Base-by-base conservation (phyloP, 805 yeast species). In the Monosporozyma siamensis region DNA sequence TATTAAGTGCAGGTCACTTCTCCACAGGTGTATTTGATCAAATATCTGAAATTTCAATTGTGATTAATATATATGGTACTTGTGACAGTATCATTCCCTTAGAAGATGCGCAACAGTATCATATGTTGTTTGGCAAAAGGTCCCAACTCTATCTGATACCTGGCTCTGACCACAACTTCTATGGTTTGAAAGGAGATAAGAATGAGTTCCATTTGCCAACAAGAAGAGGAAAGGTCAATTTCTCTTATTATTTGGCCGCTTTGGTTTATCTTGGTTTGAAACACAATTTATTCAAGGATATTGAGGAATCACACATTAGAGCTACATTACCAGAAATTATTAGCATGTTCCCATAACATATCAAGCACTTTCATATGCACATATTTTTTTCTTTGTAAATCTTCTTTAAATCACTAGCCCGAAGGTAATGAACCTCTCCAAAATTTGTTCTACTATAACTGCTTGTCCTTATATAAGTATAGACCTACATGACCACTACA, bases 91-190 rank as follows among this genome's bases (percentile, higher is more conserved):
- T 82, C 9, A 77, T 88, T 6, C 87, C 90, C 1, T 49, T 73
- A 1, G 66, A 68, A 12, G 95, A 86, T 51, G 69, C 80, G 6
- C 70, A 80, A 1, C 51, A 51, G 29, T 86, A 67, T 63, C 76
- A 82, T 6, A 77, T 81, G 50, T 49, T 65, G 8, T 72, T 88
- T 39, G 71, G 69, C 3, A 55, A 58, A 4, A 75, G 88, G 17
- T 80, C 82, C 50, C 66, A 69, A 3, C 64, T 87, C 42, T 66
- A 68, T 29, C 58, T 85, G 6, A 65, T 89, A 9, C 74, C 75
- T 1, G 68, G 67, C 36, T 95, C 95, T 0, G 89, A 86, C 56
- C 97, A 89, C 61, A 85, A 83, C 53, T 88, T 72, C 55, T 82
- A 72, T 55, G 90, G 92, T 0, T 48, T 55, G 1, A 54, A 59